Conservation (phyloP, 768 basidiomycete genomes). For the Termitomyces sp. region DNA sequence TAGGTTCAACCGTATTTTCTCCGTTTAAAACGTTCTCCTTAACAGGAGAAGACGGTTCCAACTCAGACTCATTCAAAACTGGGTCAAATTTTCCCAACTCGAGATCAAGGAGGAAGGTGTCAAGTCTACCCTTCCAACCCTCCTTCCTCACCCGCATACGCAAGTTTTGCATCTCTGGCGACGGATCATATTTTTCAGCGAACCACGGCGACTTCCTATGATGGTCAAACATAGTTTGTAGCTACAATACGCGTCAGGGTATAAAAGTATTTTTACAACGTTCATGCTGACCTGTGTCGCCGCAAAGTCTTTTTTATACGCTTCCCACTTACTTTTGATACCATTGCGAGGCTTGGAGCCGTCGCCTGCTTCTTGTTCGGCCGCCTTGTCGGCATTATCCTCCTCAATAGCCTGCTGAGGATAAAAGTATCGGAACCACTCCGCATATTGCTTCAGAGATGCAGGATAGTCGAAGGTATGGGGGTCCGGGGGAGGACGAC, state of each 20-base stretch:
- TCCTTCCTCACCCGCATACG: constrained; percentile 77
- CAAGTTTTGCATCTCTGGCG: constrained; percentile 62
- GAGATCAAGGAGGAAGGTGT: constrained; percentile 73
- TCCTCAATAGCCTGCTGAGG: constrained; percentile 78
- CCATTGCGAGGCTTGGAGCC: constrained; percentile 81
- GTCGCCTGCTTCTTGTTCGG: constrained; percentile 78
- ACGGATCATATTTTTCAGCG: constrained; percentile 88
- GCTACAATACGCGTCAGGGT: constrained; percentile 50
- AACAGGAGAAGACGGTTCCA: constrained; percentile 41
- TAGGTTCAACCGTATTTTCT: constrained; percentile 32
- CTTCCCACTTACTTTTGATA: constrained; percentile 83
- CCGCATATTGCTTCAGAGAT: constrained; percentile 77
- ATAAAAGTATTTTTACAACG: constrained; percentile 14
- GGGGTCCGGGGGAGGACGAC: constrained; percentile 72
- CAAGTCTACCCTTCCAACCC: constrained; percentile 75
- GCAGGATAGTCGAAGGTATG: constrained; percentile 80
- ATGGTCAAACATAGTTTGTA: constrained; percentile 93
- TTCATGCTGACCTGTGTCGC: constrained; percentile 72
- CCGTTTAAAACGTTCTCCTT: constrained; percentile 50
- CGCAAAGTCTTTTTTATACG: constrained; percentile 89
- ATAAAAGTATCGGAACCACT: constrained; percentile 79
- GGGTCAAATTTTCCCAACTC: constrained; percentile 85
- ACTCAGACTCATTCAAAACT: constrained; percentile 58
- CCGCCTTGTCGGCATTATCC: constrained; percentile 78
- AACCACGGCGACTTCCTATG: constrained; percentile 97